Evolutionary conservation across 441 rosid species (phyloP).

Genomic region (Bruguiera hainesii): DNA sequence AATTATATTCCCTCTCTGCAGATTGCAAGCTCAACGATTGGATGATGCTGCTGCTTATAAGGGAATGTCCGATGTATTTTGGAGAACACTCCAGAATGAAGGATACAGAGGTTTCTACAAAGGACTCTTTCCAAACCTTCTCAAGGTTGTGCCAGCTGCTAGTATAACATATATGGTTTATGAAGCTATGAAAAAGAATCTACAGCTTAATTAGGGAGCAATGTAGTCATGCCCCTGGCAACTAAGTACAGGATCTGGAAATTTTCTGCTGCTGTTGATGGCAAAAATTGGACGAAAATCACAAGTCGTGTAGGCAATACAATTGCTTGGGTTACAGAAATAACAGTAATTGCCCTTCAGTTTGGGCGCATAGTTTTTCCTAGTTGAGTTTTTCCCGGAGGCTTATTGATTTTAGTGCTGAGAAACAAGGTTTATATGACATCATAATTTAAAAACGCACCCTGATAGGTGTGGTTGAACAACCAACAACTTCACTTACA

Average conservation of each 20-base stretch:
- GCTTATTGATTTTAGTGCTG: slow-evolving; percentile 24
- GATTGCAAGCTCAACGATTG: slow-evolving; percentile 76
- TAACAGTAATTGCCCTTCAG: slow-evolving; percentile 30
- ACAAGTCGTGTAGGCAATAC: slow-evolving; percentile 32
- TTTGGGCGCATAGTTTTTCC: slow-evolving; percentile 36
- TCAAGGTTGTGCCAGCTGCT: slow-evolving; percentile 77
- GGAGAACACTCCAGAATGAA: slow-evolving; percentile 62
- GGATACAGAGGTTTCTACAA: slow-evolving; percentile 76
- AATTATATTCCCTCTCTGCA: slow-evolving; percentile 21
- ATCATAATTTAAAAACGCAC: slow-evolving; percentile 19
- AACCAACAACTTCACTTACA: no score
- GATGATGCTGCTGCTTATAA: slow-evolving; percentile 40
- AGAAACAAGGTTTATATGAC: slow-evolving; percentile 21
- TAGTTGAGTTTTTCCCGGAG: slow-evolving; percentile 25
- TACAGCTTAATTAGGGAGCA: slow-evolving; percentile 45
- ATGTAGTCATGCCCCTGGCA: not conserved
- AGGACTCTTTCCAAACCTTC: slow-evolving; percentile 76
- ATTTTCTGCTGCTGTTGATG: slow-evolving; percentile 20
- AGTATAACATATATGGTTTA: slow-evolving; percentile 83
- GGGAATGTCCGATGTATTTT: slow-evolving; percentile 72
- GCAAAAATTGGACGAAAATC: slow-evolving; percentile 23
- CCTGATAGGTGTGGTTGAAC: not conserved
- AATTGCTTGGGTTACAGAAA: slow-evolving; percentile 33
- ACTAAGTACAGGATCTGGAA: no score
- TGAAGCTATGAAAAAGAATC: slow-evolving; percentile 75